A percentile compares a stretch with the other conserved stretches of the same genome.
phyloP scores from a whole-genome alignment of 306 rosid genomes.

The Cucumis sativus region DNA sequence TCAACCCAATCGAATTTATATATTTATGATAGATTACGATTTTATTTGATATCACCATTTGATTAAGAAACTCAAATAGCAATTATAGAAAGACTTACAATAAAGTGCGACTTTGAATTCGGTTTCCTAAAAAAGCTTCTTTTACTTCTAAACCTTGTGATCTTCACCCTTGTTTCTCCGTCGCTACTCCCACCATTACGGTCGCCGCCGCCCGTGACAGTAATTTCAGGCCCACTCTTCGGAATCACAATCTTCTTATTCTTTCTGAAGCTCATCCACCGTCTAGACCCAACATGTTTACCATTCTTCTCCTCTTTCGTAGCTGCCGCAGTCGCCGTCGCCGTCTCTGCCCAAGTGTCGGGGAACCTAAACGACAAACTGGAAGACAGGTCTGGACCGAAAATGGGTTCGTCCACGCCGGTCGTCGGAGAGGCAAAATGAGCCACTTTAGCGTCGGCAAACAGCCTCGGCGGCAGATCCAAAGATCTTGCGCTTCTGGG shows the following conservation, averaged over 20 bases:
- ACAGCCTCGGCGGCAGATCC: slow-evolving; percentile 83
- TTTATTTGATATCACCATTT: no score
- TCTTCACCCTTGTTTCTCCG: slow-evolving; percentile 22
- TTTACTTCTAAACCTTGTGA: slow-evolving; percentile 21
- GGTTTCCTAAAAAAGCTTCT: slow-evolving; percentile 22
- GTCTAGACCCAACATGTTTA: slow-evolving; percentile 16
- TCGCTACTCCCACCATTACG: not conserved
- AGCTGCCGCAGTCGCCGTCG: not conserved
- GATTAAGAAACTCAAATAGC: not conserved
- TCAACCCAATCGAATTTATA: not conserved
- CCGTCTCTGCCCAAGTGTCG: not conserved
- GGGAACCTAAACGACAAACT: slow-evolving; percentile 32
- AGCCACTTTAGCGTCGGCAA: slow-evolving; percentile 21
- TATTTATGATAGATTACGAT: no score
- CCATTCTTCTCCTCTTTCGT: slow-evolving; percentile 11
- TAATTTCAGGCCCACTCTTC: slow-evolving; percentile 39
- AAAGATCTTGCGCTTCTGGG: slow-evolving; percentile 30
- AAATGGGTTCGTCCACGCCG: slow-evolving; percentile 56
- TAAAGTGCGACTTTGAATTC: slow-evolving; percentile 31
- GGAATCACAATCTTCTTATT: slow-evolving; percentile 17
- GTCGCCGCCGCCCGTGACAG: not conserved
- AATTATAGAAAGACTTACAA: slow-evolving; percentile 28
- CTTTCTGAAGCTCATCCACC: slow-evolving; percentile 60
- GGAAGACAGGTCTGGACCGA: slow-evolving; percentile 53
- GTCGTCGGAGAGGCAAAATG: slow-evolving; percentile 53